These are phyloP conservation scores for Adansonia gregorii DNA, from an alignment of 441 rosid species.

Conservation along the genomic window DNA sequence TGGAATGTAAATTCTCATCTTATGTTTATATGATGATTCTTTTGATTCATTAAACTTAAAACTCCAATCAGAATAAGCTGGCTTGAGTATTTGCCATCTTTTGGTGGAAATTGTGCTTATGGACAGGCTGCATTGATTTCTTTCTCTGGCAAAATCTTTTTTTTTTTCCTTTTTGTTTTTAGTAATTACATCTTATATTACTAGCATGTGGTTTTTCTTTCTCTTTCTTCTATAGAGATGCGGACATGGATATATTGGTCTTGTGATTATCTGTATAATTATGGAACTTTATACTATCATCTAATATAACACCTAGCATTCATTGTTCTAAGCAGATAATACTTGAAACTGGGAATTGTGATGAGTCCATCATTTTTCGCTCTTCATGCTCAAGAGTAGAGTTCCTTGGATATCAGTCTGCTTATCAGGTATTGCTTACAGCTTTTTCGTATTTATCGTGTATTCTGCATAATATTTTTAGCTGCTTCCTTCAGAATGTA, in stretches of 20 bases:
- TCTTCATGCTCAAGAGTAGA: constrained; percentile 70
- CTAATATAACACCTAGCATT: constrained; percentile 21
- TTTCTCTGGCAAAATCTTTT: not conserved
- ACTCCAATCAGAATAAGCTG: constrained; percentile 17
- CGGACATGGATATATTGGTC: not conserved
- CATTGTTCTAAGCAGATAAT: constrained; percentile 58
- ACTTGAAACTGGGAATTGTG: constrained; percentile 67
- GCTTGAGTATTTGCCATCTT: constrained; percentile 1
- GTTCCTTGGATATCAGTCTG: constrained; percentile 87
- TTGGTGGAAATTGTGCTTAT: constrained; percentile 1
- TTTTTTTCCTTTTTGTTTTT: not conserved
- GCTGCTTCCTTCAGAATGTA: not conserved
- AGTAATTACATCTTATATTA: not conserved
- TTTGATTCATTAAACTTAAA: constrained; percentile 6
- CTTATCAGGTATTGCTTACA: constrained; percentile 61
- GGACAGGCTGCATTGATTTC: constrained; percentile 9
- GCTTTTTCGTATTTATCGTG: constrained; percentile 18
- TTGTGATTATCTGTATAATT: not conserved
- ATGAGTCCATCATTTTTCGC: constrained; percentile 64
- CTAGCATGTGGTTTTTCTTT: constrained; percentile 3
- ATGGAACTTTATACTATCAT: not conserved
- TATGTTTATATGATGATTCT: not conserved
- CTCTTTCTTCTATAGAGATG: not conserved
- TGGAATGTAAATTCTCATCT: constrained; percentile 27
- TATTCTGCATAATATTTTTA: constrained; percentile 19